A percentile compares a stretch with the other conserved stretches of the same genome.
phyloP scores from a whole-genome alignment of 2,329 filamentous ascomycete species.

The Ambrosiella xylebori region DNA sequence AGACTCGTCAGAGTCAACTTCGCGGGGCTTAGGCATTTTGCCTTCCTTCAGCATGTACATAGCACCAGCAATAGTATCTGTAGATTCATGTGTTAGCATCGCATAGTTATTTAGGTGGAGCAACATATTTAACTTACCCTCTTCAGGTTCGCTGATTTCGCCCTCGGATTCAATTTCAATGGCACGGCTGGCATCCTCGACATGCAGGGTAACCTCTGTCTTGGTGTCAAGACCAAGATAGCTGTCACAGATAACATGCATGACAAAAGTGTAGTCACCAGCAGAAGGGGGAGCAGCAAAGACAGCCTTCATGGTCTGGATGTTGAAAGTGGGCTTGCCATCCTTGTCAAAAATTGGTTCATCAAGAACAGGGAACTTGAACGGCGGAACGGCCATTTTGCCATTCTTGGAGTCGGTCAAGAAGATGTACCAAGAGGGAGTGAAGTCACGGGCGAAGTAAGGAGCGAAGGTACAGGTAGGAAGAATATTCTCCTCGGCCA shows the following conservation, averaged over 20 bases:
- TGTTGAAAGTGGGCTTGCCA: constrained; percentile 77
- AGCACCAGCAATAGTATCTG: constrained; percentile 78
- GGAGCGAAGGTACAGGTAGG: constrained; percentile 82
- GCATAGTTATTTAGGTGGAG: not conserved
- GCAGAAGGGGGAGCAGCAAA: constrained; percentile 88
- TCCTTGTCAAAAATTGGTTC: constrained; percentile 66
- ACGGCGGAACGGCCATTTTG: constrained; percentile 91
- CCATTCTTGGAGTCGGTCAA: constrained; percentile 85
- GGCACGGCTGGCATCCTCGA: constrained; percentile 79
- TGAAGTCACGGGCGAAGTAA: constrained; percentile 75
- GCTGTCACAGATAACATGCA: constrained; percentile 86
- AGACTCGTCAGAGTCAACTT: constrained; percentile 63
- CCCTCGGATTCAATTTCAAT: constrained; percentile 68
- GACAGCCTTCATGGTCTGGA: constrained; percentile 93
- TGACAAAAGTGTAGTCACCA: constrained; percentile 84
- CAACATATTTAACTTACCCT: constrained; percentile 49
- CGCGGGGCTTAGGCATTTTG: constrained; percentile 25
- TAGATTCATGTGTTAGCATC: not conserved
- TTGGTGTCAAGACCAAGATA: constrained; percentile 90
- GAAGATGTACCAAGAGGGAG: constrained; percentile 87
- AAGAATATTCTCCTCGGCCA: constrained; percentile 48
- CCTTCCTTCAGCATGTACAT: constrained; percentile 75
- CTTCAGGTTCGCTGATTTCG: constrained; percentile 93
- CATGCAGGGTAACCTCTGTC: constrained; percentile 72
- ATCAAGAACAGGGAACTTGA: constrained; percentile 87